Conservation (phyloP, 768 basidiomycete genomes). For the Tephrocybe sp. region DNA sequence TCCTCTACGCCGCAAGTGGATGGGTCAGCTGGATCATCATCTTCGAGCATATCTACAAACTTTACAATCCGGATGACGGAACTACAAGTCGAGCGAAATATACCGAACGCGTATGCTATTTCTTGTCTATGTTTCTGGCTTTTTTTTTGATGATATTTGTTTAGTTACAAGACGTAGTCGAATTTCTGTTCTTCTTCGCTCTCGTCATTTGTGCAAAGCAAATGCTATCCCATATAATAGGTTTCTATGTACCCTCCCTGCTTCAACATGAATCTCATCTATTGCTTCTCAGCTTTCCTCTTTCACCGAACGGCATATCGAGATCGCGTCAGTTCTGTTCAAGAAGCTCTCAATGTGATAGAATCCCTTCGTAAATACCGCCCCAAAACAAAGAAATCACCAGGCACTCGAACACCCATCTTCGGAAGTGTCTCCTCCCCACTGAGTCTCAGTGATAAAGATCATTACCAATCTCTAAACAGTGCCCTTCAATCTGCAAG, state of each 20-base stretch:
- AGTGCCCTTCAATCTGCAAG: conserved; percentile 27
- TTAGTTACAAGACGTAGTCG: conserved; percentile 61
- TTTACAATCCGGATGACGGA: conserved; percentile 44
- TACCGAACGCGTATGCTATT: conserved; percentile 47
- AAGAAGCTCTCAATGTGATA: conserved; percentile 53
- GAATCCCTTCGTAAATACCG: conserved; percentile 69
- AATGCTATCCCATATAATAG: conserved; percentile 69
- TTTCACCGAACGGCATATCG: conserved; percentile 79
- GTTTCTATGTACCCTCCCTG: conserved; percentile 20
- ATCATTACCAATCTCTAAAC: conserved; percentile 36
- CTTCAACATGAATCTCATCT: background rate
- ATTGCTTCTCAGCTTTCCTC: conserved; percentile 47
- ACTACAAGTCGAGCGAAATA: conserved; percentile 56
- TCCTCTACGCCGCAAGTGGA: conserved; percentile 67
- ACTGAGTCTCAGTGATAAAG: conserved; percentile 42
- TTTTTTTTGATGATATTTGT: background rate
- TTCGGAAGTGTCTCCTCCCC: conserved; percentile 29
- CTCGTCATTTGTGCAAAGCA: conserved; percentile 62
- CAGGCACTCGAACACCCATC: conserved; percentile 44
- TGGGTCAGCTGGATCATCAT: conserved; percentile 80
- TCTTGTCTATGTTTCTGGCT: background rate
- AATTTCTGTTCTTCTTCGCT: conserved; percentile 76
- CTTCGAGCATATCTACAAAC: conserved; percentile 62
- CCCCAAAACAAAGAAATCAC: conserved; percentile 41
- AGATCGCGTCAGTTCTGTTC: conserved; percentile 65